Conservation (phyloP, 306 rosid genomes). For the Abrus precatorius region DNA sequence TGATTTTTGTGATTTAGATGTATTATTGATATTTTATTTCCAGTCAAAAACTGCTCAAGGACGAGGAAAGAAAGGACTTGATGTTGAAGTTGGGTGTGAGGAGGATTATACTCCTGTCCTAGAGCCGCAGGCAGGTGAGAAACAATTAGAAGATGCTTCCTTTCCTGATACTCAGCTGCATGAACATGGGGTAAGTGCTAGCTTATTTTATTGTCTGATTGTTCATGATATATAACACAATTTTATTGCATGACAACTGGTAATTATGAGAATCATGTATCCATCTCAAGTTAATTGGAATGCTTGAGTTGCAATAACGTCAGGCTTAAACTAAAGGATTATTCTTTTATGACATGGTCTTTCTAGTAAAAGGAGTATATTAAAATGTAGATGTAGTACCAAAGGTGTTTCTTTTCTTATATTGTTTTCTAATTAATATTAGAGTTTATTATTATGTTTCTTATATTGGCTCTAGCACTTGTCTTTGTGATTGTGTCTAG, state of each 20-base stretch:
- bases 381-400: neutral
- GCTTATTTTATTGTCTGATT: slow-evolving; percentile 25
- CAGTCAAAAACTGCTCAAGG: slow-evolving; percentile 79
- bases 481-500: no score
- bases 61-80: slow-evolving; percentile 81
- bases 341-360: neutral
- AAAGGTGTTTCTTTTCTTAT: neutral
- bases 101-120: slow-evolving; percentile 68
- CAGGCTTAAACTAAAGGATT: slow-evolving; percentile 5
- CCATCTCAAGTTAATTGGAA: slow-evolving; percentile 12
- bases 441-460: neutral
- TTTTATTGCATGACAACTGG: slow-evolving; percentile 19
- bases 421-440: neutral
- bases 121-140: slow-evolving; percentile 69
- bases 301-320: slow-evolving; percentile 29
- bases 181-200: slow-evolving; percentile 70
- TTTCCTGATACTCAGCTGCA: slow-evolving; percentile 63
- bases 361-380: neutral
- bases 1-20: slow-evolving; percentile 32
- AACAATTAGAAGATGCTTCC: slow-evolving; percentile 67
- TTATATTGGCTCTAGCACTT: no score
- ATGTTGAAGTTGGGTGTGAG: slow-evolving; percentile 73
- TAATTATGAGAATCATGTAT: slow-evolving; percentile 22
- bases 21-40: slow-evolving; percentile 38
- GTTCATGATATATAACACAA: slow-evolving; percentile 1